Conservation (phyloP, 352 stramenopile species). For the Globisporangium takayamanum region DNA sequence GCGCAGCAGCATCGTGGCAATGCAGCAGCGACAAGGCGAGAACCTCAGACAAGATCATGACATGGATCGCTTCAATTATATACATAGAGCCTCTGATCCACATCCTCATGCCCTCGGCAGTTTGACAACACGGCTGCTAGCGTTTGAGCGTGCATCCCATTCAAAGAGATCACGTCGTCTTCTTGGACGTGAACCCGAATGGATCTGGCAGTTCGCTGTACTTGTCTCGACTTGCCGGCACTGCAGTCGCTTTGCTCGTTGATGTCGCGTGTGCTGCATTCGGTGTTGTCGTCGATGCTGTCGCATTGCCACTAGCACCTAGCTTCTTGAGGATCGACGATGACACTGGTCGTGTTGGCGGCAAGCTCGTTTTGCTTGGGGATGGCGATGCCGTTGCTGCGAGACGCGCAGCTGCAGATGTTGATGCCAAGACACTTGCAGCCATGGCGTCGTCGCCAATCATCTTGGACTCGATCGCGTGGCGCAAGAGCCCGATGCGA, state of each 20-base stretch:
- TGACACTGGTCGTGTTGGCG: background rate
- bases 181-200: conserved; percentile 63
- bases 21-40: no score
- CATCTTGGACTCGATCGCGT: conserved; percentile 75
- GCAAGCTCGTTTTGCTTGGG: background rate
- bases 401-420: background rate
- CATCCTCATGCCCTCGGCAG: no score
- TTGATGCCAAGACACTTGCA: conserved; percentile 10
- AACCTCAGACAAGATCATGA: no score
- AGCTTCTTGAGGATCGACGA: conserved; percentile 2
- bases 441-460: conserved; percentile 48
- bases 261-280: background rate
- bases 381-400: conserved; percentile 1
- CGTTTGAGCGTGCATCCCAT: no score
- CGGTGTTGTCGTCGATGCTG: no score
- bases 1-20: no score
- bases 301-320: conserved; percentile 1
- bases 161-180: conserved; percentile 1
- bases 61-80: no score
- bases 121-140: no score
- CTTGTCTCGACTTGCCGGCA: conserved; percentile 20
- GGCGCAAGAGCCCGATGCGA: conserved; percentile 56
- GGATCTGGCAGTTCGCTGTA: conserved; percentile 56
- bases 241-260: background rate
- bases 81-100: no score